A percentile compares a stretch with the other conserved stretches of the same genome.
Conservation (phyloP, 208 protist genomes). For the Trypanosoma cruzi region DNA sequence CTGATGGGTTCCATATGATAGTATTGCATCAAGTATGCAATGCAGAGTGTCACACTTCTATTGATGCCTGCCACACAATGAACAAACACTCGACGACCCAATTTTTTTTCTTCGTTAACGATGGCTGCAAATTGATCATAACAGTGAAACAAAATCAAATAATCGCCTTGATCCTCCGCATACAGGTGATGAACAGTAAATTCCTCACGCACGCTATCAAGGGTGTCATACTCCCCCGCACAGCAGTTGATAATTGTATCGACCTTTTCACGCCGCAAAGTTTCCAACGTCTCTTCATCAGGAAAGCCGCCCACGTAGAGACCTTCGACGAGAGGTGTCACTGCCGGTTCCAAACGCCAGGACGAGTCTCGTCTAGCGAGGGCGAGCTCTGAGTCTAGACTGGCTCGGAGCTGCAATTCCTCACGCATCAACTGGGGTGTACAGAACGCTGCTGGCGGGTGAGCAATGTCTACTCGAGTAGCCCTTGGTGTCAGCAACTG, state of each 20-base stretch:
- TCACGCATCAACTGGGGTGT: conserved; percentile 61
- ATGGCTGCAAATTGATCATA: conserved; percentile 66
- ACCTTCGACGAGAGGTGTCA: conserved; percentile 48
- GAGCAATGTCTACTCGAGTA: conserved; percentile 7
- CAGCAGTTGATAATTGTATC: conserved; percentile 84
- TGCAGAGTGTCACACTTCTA: conserved; percentile 82
- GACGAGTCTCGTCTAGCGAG: conserved; percentile 25
- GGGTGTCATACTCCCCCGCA: conserved; percentile 50
- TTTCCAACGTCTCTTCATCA: conserved; percentile 52
- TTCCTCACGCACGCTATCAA: conserved; percentile 27
- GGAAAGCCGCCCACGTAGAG: conserved; percentile 85
- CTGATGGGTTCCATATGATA: conserved; percentile 50
- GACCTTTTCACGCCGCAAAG: conserved; percentile 52
- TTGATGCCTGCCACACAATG: conserved; percentile 90
- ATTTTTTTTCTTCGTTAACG: conserved; percentile 30
- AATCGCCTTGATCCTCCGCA: conserved; percentile 64
- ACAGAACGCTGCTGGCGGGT: conserved; percentile 35
- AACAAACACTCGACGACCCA: conserved; percentile 72
- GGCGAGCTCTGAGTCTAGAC: conserved; percentile 65
- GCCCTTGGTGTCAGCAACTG: conserved; percentile 25
- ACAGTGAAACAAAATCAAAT: conserved; percentile 81
- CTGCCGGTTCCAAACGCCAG: conserved; percentile 38
- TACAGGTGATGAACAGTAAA: conserved; percentile 56
- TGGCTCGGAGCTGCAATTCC: conserved; percentile 43
- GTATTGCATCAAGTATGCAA: conserved; percentile 77